A percentile compares a stretch with the other conserved stretches of the same genome.
These are phyloP conservation scores for Coprinopsis strossmayeri DNA, from an alignment of 768 basidiomycete genomes.

Conservation along the genomic window DNA sequence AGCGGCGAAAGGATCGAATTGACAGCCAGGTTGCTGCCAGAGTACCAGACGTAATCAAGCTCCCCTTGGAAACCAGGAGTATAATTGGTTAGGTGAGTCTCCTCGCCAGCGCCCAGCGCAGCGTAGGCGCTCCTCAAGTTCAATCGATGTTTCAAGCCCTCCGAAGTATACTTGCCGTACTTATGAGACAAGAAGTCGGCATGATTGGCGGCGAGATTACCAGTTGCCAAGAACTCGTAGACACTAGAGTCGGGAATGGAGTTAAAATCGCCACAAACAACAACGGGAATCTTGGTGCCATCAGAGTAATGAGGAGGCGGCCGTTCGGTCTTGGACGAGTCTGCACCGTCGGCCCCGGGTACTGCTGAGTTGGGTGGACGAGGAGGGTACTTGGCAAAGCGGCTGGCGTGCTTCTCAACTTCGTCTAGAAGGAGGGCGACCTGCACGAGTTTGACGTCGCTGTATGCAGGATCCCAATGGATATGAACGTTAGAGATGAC, in stretches of 20 bases:
- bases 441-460: slow-evolving; percentile 98
- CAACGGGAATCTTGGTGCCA: slow-evolving; percentile 81
- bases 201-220: slow-evolving; percentile 65
- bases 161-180: slow-evolving; percentile 90
- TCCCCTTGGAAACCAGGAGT: slow-evolving; percentile 82
- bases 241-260: slow-evolving; percentile 82
- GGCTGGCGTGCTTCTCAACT: slow-evolving; percentile 80
- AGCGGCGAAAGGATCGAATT: slow-evolving; percentile 87
- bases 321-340: slow-evolving; percentile 24
- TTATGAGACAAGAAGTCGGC: slow-evolving; percentile 88
- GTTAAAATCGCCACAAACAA: slow-evolving; percentile 96
- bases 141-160: slow-evolving; percentile 76
- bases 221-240: slow-evolving; percentile 82
- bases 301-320: slow-evolving; percentile 71
- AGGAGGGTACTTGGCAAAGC: slow-evolving; percentile 79
- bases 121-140: slow-evolving; percentile 84
- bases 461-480: slow-evolving; percentile 86
- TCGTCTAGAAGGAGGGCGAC: slow-evolving; percentile 90
- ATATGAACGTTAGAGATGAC: slow-evolving; percentile 90
- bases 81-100: slow-evolving; percentile 77
- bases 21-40: slow-evolving; percentile 61
- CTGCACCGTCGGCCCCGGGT: slow-evolving; percentile 1
- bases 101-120: slow-evolving; percentile 27
- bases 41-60: slow-evolving; percentile 95
- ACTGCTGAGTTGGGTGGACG: slow-evolving; percentile 30